A percentile compares a stretch with the other conserved stretches of the same genome.
Evolutionary conservation across 1,284 basidiomycete species (phyloP).

Genomic region (Cutaneotrichosporon mucoides): DNA sequence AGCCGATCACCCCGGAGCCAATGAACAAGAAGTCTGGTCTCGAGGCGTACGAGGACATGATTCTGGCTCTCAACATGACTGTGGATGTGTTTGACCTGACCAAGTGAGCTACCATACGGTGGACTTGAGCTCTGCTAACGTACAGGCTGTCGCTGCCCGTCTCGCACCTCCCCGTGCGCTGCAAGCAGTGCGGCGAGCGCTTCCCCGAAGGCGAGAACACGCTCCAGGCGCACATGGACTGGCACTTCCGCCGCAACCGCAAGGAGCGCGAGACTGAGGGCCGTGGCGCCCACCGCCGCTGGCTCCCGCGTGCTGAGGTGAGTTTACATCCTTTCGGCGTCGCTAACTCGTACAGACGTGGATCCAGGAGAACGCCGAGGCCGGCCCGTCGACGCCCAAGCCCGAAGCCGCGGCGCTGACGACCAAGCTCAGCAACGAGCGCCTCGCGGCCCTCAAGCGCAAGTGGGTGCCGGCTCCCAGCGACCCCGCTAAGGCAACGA

Average conservation of each 20-base stretch:
- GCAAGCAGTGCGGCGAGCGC: constrained; percentile 89
- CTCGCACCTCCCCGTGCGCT: constrained; percentile 70
- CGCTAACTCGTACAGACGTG: constrained; percentile 56
- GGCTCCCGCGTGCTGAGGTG: constrained; percentile 83
- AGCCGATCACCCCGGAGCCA: constrained; percentile 53
- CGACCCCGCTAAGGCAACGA: constrained; percentile 71
- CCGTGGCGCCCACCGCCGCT: constrained; percentile 83
- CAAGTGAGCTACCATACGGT: constrained; percentile 54
- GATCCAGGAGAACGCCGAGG: constrained; percentile 59
- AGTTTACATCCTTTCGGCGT: constrained; percentile 41
- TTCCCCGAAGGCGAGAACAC: constrained; percentile 71
- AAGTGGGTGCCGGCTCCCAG: constrained; percentile 78
- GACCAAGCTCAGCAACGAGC: constrained; percentile 57
- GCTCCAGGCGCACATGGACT: constrained; percentile 87
- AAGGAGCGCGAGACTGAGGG: constrained; percentile 78
- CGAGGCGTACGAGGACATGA: constrained; percentile 65
- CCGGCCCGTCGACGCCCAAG: constrained; percentile 27
- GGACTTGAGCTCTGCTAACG: not conserved
- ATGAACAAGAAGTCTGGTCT: constrained; percentile 50
- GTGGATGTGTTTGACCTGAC: constrained; percentile 68
- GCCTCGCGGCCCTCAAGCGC: constrained; percentile 67
- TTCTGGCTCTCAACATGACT: constrained; percentile 65
- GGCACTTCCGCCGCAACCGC: constrained; percentile 94
- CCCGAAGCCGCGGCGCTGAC: constrained; percentile 3
- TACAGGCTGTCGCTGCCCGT: constrained; percentile 58